Conservation (phyloP, 2,329 filamentous ascomycete species). For the Nakataea oryzae region DNA sequence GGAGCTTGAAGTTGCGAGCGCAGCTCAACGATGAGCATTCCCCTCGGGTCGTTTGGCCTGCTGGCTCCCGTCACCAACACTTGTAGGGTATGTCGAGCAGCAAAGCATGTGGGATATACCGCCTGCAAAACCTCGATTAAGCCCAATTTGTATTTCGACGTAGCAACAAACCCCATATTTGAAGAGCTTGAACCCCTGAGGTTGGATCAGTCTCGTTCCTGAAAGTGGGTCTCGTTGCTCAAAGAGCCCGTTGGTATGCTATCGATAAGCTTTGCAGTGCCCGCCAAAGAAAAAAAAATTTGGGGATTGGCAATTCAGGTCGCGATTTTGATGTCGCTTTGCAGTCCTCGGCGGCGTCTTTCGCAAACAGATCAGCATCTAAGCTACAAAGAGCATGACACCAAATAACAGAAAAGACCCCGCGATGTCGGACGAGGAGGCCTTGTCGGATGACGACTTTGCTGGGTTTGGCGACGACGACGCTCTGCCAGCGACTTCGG, state of each 20-base stretch:
- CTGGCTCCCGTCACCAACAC: background rate
- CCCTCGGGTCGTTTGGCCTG: background rate
- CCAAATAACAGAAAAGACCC: conserved; percentile 9
- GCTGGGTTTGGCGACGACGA: conserved; percentile 15
- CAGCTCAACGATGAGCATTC: conserved; percentile 4
- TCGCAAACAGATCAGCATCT: background rate
- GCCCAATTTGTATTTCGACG: too few relatives aligned
- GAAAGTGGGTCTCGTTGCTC: background rate
- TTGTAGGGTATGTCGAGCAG: background rate
- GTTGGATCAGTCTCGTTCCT: too few relatives aligned
- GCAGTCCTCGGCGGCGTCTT: background rate
- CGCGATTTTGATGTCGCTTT: background rate
- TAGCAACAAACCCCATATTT: too few relatives aligned
- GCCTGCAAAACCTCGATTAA: too few relatives aligned
- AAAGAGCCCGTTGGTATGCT: too few relatives aligned
- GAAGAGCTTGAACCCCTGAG: too few relatives aligned
- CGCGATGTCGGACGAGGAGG: conserved; percentile 7
- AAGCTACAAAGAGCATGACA: conserved; percentile 7
- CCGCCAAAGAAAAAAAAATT: conserved; percentile 1
- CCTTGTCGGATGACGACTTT: conserved; percentile 16
- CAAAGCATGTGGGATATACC: background rate
- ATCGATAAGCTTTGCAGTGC: background rate
- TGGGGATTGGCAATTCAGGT: background rate
- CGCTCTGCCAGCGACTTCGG: conserved; percentile 7
- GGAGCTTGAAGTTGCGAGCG: conserved; percentile 11